These are phyloP conservation scores for Blastocystis sp. DNA, from an alignment of 352 stramenopile species.

Conservation along the genomic window DNA sequence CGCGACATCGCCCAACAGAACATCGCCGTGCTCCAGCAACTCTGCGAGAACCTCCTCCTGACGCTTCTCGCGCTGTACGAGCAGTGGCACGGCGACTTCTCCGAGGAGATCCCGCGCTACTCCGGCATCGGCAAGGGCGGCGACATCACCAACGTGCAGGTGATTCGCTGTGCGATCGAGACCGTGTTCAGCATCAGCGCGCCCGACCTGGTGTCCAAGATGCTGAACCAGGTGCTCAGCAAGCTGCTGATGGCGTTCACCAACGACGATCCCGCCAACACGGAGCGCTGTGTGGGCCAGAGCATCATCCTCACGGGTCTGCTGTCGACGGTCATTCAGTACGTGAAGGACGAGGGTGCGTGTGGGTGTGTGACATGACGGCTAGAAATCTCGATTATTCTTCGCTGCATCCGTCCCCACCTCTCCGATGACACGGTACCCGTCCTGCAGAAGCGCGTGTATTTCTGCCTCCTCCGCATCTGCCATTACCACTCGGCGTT, in stretches of 20 bases:
- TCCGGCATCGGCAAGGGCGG: constrained; percentile 43
- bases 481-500: constrained; percentile 48
- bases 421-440: constrained; percentile 23
- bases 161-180: constrained; percentile 31
- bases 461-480: constrained; percentile 57
- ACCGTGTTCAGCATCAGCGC: constrained; percentile 19
- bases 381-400: constrained; percentile 36
- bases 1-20: background rate
- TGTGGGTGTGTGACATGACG: background rate
- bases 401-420: constrained; percentile 47
- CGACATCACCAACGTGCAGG: constrained; percentile 34
- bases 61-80: constrained; percentile 34
- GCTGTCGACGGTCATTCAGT: constrained; percentile 66
- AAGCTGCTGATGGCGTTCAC: constrained; percentile 42
- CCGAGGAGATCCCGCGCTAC: constrained; percentile 5
- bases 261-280: background rate
- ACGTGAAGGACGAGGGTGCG: constrained; percentile 55
- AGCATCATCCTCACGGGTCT: constrained; percentile 66
- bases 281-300: constrained; percentile 8
- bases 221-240: constrained; percentile 43
- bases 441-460: constrained; percentile 59
- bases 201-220: constrained; percentile 30
- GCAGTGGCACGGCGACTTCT: constrained; percentile 61
- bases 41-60: constrained; percentile 15
- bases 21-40: background rate